A percentile compares a stretch with the other conserved stretches of the same genome.
Evolutionary conservation across 805 yeast species (phyloP).

Genomic region (Candida mattraensis): DNA sequence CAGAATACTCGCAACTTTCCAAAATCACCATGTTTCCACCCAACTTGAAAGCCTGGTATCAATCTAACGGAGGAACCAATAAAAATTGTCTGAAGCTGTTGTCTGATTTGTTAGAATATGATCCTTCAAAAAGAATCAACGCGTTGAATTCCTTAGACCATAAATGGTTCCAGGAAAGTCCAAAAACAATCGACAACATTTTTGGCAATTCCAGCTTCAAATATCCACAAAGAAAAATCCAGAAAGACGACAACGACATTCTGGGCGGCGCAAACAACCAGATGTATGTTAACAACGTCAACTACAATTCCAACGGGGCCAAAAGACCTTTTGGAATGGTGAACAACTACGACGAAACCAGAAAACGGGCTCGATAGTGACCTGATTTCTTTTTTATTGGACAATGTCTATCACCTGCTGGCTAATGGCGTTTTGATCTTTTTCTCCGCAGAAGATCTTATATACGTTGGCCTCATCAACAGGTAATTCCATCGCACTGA

Average conservation of each 20-base stretch:
- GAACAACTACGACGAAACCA: slow-evolving; percentile 15
- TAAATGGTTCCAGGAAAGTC: slow-evolving; percentile 71
- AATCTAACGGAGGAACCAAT: slow-evolving; percentile 74
- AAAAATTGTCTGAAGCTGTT: slow-evolving; percentile 66
- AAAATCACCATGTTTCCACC: slow-evolving; percentile 61
- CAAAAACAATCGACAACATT: slow-evolving; percentile 70
- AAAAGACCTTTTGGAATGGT: slow-evolving; percentile 14
- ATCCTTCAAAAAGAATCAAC: slow-evolving; percentile 76
- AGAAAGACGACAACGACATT: slow-evolving; percentile 84
- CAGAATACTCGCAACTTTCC: slow-evolving; percentile 73
- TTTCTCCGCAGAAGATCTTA: slow-evolving; percentile 23
- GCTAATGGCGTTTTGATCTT: slow-evolving; percentile 15
- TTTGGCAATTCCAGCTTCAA: slow-evolving; percentile 72
- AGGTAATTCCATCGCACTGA: slow-evolving; percentile 74
- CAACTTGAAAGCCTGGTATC: slow-evolving; percentile 82
- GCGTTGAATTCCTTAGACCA: slow-evolving; percentile 77
- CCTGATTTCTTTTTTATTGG: not conserved
- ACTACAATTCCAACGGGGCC: slow-evolving; percentile 12
- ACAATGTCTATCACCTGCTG: slow-evolving; percentile 10
- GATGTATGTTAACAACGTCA: slow-evolving; percentile 25
- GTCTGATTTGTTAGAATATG: slow-evolving; percentile 68
- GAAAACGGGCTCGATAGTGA: slow-evolving; percentile 15
- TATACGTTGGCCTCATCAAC: slow-evolving; percentile 17
- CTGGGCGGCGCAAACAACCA: slow-evolving; percentile 31
- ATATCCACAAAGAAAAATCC: slow-evolving; percentile 85